phyloP scores from a whole-genome alignment of 164 flowering plant species.

The Kalanchoe fedtschenkoi region DNA sequence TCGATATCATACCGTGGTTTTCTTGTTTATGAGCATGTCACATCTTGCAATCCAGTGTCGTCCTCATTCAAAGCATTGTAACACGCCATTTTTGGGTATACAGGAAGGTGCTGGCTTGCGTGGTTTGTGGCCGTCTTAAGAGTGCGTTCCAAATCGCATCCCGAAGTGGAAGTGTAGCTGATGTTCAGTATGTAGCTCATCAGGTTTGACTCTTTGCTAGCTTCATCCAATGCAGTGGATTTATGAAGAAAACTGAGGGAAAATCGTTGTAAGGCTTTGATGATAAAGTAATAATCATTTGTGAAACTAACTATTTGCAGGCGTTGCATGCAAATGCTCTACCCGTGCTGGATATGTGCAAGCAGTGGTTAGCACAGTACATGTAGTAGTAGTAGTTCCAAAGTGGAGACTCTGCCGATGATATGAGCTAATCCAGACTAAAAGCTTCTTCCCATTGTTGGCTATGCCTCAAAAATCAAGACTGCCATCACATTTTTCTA shows the following conservation, averaged over 20 bases:
- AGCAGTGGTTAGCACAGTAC: conserved; percentile 90
- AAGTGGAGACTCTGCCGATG: neutral
- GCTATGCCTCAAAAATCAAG: neutral
- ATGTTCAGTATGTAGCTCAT: conserved; percentile 98
- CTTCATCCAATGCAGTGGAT: neutral
- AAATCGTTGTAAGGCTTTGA: neutral
- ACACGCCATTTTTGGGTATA: conserved; percentile 1
- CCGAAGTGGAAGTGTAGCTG: conserved; percentile 94
- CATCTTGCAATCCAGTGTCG: neutral
- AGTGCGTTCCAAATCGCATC: conserved; percentile 98
- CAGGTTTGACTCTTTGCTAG: conserved; percentile 43
- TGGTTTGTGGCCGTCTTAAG: conserved; percentile 94
- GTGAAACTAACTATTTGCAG: conserved; percentile 22
- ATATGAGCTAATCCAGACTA: neutral
- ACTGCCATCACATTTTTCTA: no score
- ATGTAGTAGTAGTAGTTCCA: conserved; percentile 33
- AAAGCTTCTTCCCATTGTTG: neutral
- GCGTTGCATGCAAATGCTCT: conserved; percentile 96
- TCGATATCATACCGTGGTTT: no score
- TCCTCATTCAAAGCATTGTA: neutral
- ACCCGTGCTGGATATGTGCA: conserved; percentile 98
- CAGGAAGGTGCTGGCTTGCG: conserved; percentile 99
- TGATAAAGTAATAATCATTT: neutral
- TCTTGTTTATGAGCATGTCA: no score
- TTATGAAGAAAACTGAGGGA: neutral